Conservation (phyloP, 345 rosid species). For the Geranium brycei region DNA sequence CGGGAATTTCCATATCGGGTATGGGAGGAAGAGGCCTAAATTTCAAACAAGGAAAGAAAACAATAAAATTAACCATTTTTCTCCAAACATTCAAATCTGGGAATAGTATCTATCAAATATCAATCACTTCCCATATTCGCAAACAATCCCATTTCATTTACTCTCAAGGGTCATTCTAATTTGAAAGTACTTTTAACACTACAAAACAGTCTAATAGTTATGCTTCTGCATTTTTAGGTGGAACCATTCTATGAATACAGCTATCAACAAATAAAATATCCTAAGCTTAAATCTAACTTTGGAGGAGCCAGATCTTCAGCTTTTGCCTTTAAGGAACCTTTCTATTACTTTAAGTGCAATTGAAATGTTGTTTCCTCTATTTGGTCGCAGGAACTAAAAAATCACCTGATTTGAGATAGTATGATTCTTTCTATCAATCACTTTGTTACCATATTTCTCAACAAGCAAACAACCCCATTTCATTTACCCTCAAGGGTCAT, state of each 20-base stretch:
- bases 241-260: no score
- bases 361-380: no score
- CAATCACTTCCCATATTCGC: not conserved
- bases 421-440: not conserved
- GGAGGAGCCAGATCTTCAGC: no score
- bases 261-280: no score
- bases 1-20: constrained; percentile 78
- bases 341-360: no score
- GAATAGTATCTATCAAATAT: not conserved
- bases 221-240: no score
- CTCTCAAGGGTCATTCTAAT: not conserved
- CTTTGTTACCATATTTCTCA: not conserved
- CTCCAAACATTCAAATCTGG: not conserved
- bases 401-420: no score
- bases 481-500: not conserved
- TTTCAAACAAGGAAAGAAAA: not conserved
- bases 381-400: no score
- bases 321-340: no score
- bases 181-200: no score
- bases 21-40: constrained; percentile 85
- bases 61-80: not conserved
- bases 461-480: not conserved
- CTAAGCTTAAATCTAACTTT: no score
- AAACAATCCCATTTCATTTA: not conserved
- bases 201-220: no score